Conservation (phyloP, 208 protist genomes). For the Crithidia bombi region DNA sequence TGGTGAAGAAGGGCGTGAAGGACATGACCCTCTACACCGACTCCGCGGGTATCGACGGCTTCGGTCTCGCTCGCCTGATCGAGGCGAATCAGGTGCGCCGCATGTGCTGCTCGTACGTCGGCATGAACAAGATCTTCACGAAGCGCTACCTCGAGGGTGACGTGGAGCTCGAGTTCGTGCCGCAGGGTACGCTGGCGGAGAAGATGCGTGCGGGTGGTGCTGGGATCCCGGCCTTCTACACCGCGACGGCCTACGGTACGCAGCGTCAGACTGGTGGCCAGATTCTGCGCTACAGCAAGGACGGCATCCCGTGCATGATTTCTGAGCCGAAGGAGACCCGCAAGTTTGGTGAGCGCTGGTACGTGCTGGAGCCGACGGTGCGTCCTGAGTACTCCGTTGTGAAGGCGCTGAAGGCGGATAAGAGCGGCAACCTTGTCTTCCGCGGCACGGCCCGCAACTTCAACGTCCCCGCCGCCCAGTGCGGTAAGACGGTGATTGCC, state of each 20-base stretch:
- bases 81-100: conserved; percentile 88
- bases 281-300: conserved; percentile 93
- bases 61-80: conserved; percentile 95
- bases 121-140: conserved; percentile 96
- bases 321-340: conserved; percentile 86
- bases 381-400: conserved; percentile 93
- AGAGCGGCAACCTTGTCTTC: conserved; percentile 82
- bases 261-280: conserved; percentile 89
- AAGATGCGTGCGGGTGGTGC: conserved; percentile 94
- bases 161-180: conserved; percentile 96
- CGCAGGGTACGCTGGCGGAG: conserved; percentile 97
- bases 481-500: conserved; percentile 92
- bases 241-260: conserved; percentile 95
- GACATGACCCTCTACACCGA: conserved; percentile 95
- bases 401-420: conserved; percentile 96
- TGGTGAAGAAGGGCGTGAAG: conserved; percentile 87
- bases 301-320: conserved; percentile 68
- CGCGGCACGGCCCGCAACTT: conserved; percentile 96
- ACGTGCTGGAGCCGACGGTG: conserved; percentile 93
- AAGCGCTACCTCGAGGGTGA: conserved; percentile 95
- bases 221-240: conserved; percentile 98
- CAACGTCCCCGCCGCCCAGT: conserved; percentile 91
- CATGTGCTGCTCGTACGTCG: conserved; percentile 95
- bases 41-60: conserved; percentile 96
- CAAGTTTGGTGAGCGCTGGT: conserved; percentile 89